Conservation (phyloP, 352 stramenopile species). For the Phytophthora foliorum region DNA sequence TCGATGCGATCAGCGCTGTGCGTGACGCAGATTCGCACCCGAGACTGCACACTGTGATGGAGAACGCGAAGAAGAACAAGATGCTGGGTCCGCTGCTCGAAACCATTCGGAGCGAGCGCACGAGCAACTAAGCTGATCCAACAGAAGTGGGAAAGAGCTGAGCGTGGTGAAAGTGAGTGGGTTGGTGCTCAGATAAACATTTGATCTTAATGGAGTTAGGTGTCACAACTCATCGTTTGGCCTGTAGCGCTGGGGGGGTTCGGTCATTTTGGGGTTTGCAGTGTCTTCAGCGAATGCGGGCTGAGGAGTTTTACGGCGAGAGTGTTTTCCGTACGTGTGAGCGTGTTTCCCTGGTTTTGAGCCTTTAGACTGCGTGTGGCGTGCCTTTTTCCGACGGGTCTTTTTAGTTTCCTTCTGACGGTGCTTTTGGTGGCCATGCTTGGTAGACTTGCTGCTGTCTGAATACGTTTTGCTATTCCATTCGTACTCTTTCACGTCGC, state of each 20-base stretch:
- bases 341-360: slow-evolving; percentile 7
- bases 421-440: slow-evolving; percentile 23
- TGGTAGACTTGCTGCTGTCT: slow-evolving; percentile 1
- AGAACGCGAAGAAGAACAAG: slow-evolving; percentile 77
- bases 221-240: slow-evolving; percentile 47
- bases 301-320: slow-evolving; percentile 1
- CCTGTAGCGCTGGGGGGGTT: background rate
- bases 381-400: slow-evolving; percentile 4
- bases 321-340: slow-evolving; percentile 4
- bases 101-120: slow-evolving; percentile 68
- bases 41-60: slow-evolving; percentile 70
- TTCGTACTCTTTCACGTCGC: slow-evolving; percentile 68
- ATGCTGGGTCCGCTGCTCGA: slow-evolving; percentile 69
- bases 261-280: background rate
- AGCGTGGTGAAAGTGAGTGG: slow-evolving; percentile 9
- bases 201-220: slow-evolving; percentile 1
- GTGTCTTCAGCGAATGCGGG: background rate
- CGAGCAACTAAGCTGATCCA: slow-evolving; percentile 38
- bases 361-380: slow-evolving; percentile 4
- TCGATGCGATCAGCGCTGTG: slow-evolving; percentile 81
- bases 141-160: background rate
- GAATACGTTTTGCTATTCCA: slow-evolving; percentile 64
- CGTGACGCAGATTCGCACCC: slow-evolving; percentile 80
- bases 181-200: slow-evolving; percentile 7
- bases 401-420: slow-evolving; percentile 30